Percentiles rank a stretch among this genome's conserved stretches.
These are phyloP conservation scores for Volutella citrinella DNA, from an alignment of 2,329 filamentous ascomycete genomes.

Conservation along the genomic window DNA sequence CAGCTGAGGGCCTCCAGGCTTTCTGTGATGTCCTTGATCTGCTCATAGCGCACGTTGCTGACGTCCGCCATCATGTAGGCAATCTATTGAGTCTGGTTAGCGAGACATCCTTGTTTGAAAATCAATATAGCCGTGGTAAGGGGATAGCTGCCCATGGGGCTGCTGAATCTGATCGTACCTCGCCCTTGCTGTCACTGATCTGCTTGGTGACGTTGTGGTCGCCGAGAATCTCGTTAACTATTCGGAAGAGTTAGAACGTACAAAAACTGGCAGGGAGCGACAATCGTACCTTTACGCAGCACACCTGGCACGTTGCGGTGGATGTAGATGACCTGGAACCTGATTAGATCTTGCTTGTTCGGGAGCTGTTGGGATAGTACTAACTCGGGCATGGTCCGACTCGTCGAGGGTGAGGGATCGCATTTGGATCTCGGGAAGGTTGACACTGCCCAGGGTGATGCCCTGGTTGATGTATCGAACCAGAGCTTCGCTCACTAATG, in stretches of 20 bases:
- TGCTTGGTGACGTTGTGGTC: conserved; percentile 99
- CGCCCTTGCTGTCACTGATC: conserved; percentile 91
- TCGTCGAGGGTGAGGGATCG: conserved; percentile 89
- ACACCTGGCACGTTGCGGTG: conserved; percentile 97
- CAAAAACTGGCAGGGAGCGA: too few relatives aligned
- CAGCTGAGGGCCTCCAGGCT: conserved; percentile 77
- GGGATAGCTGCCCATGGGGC: too few relatives aligned
- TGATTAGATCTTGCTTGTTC: too few relatives aligned
- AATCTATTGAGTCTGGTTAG: conserved; percentile 43
- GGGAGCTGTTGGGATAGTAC: too few relatives aligned
- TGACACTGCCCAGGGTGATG: conserved; percentile 86
- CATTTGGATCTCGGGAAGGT: conserved; percentile 91
- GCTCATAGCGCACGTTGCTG: conserved; percentile 73
- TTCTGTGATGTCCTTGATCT: conserved; percentile 85
- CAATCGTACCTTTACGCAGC: conserved; percentile 72
- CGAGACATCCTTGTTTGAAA: too few relatives aligned
- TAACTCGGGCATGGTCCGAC: conserved; percentile 77
- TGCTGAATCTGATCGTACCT: too few relatives aligned
- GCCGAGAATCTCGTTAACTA: conserved; percentile 90
- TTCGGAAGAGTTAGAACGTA: too few relatives aligned
- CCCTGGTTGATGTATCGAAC: conserved; percentile 96
- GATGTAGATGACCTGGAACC: conserved; percentile 76
- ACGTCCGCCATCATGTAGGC: conserved; percentile 99
- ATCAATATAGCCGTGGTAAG: too few relatives aligned
- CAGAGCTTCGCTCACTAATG: conserved; percentile 72